phyloP scores from a whole-genome alignment of 129 eudicot species.

The Daucus carota region DNA sequence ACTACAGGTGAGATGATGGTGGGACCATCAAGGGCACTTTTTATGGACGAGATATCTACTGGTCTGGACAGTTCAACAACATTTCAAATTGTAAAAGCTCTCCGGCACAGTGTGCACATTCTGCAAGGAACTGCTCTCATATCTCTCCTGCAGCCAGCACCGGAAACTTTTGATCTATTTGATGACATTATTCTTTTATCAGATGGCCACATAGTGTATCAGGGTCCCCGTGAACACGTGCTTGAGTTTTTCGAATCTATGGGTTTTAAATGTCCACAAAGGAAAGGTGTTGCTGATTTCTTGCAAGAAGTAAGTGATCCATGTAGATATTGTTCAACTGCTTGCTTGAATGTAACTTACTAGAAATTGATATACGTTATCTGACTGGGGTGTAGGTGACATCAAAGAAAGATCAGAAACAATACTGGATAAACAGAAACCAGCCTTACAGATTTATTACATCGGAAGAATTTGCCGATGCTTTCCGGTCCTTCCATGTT shows the following conservation, averaged over 20 bases:
- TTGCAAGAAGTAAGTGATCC: slow-evolving; percentile 55
- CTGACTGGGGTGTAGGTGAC: slow-evolving; percentile 41
- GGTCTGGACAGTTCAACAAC: slow-evolving; percentile 92
- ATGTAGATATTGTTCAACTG: neutral
- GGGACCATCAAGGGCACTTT: slow-evolving; percentile 77
- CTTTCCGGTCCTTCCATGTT: slow-evolving; percentile 53
- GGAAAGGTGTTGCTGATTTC: slow-evolving; percentile 84
- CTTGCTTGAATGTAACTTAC: neutral
- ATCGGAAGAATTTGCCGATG: slow-evolving; percentile 53
- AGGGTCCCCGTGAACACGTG: slow-evolving; percentile 74
- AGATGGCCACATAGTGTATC: slow-evolving; percentile 65
- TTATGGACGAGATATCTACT: slow-evolving; percentile 97
- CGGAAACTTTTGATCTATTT: slow-evolving; percentile 69
- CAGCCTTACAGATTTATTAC: slow-evolving; percentile 62
- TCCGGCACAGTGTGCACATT: slow-evolving; percentile 61
- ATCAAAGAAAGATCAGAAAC: slow-evolving; percentile 79
- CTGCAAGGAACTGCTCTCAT: slow-evolving; percentile 69
- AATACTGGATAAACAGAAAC: slow-evolving; percentile 54
- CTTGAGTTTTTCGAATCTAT: slow-evolving; percentile 67
- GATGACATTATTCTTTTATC: slow-evolving; percentile 70
- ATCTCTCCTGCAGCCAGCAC: slow-evolving; percentile 94
- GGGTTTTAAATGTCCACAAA: slow-evolving; percentile 79
- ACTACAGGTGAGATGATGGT: slow-evolving; percentile 78
- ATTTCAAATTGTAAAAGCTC: slow-evolving; percentile 63
- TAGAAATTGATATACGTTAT: neutral